Conservation (phyloP, 2,329 filamentous ascomycete genomes). For the Paraphaeosphaeria sporulosa region DNA sequence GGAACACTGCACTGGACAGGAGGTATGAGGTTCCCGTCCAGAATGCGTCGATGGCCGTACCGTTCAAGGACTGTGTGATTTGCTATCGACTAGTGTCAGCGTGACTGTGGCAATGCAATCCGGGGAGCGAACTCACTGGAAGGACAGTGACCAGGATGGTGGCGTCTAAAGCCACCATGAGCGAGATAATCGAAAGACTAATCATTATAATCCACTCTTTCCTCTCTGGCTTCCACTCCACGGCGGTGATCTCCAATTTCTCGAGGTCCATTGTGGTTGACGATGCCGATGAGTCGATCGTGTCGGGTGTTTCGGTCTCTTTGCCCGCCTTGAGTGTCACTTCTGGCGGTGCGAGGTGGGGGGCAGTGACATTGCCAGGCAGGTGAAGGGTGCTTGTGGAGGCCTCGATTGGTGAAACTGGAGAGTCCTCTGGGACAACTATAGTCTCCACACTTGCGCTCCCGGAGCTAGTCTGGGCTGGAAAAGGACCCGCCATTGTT, state of each 20-base stretch:
- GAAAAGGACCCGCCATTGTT: slow-evolving; percentile 3
- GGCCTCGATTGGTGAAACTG: slow-evolving; percentile 3
- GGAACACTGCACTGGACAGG: slow-evolving; percentile 68
- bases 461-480: neutral
- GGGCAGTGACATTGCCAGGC: neutral
- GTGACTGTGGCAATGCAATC: neutral
- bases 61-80: slow-evolving; percentile 33
- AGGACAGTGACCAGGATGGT: slow-evolving; percentile 40
- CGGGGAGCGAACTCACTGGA: slow-evolving; percentile 25
- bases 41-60: slow-evolving; percentile 61
- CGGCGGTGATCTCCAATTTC: slow-evolving; percentile 3
- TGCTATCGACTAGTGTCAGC: slow-evolving; percentile 21
- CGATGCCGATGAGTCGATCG: neutral
- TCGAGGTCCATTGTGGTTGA: slow-evolving; percentile 10
- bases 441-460: neutral
- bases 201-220: slow-evolving; percentile 36
- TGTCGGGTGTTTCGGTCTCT: neutral
- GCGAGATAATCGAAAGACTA: slow-evolving; percentile 35
- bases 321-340: neutral
- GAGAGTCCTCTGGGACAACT: neutral
- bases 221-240: slow-evolving; percentile 22
- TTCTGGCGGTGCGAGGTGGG: neutral
- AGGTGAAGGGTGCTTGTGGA: neutral
- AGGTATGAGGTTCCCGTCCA: slow-evolving; percentile 77
- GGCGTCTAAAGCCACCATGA: slow-evolving; percentile 42